A percentile compares a stretch with the other conserved stretches of the same genome.
Evolutionary conservation across 805 yeast genomes (phyloP).

Genomic region (Metschnikowia anglica): DNA sequence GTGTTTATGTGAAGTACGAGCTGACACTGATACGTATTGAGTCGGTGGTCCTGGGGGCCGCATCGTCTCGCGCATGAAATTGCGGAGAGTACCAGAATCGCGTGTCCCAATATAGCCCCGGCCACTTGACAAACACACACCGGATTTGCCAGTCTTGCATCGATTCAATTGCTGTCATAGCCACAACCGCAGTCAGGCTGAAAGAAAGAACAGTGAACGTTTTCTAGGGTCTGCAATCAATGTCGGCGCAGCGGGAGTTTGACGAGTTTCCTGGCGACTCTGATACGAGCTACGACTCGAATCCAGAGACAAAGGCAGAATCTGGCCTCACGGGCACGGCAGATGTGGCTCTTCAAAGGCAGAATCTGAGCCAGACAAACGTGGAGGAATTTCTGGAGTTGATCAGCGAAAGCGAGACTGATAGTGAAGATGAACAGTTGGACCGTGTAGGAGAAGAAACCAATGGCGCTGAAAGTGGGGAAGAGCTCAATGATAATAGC

Average conservation of each 20-base stretch:
- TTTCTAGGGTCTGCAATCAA: not conserved
- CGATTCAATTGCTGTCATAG: not conserved
- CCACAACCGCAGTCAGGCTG: not conserved
- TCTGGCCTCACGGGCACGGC: not conserved
- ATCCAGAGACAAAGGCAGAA: not conserved
- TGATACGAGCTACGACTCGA: constrained; percentile 1
- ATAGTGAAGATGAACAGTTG: not conserved
- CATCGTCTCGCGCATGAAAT: too few relatives aligned
- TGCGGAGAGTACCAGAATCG: too few relatives aligned
- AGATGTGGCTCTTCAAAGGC: not conserved
- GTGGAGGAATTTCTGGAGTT: constrained; percentile 2
- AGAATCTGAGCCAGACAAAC: not conserved
- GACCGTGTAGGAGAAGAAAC: not conserved
- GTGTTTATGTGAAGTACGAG: too few relatives aligned
- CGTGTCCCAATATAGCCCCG: too few relatives aligned
- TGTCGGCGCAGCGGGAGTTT: constrained; percentile 2
- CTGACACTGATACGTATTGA: too few relatives aligned
- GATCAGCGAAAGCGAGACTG: constrained; percentile 2
- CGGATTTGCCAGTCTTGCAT: too few relatives aligned
- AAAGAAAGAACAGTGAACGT: too few relatives aligned
- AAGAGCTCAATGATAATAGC: constrained; percentile 3
- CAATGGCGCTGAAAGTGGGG: not conserved
- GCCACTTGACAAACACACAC: too few relatives aligned
- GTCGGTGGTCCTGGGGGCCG: too few relatives aligned
- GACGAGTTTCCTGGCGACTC: constrained; percentile 8